A percentile compares a stretch with the other conserved stretches of the same genome.
Conservation (phyloP, 2,329 filamentous ascomycete genomes). For the Didymosphaeria variabile region DNA sequence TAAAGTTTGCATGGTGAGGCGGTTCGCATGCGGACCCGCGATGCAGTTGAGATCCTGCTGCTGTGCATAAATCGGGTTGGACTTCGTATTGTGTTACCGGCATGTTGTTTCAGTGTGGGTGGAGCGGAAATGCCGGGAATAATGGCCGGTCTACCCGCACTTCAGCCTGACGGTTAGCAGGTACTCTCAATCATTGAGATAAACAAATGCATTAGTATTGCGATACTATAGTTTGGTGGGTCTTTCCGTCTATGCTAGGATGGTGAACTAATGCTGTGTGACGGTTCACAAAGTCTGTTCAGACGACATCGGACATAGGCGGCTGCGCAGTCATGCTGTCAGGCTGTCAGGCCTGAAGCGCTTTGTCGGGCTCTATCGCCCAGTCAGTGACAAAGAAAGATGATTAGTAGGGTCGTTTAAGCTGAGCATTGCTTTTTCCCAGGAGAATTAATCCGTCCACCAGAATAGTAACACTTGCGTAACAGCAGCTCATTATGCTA, state of each 20-base stretch:
- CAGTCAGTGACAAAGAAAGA: neutral
- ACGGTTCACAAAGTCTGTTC: conserved; percentile 6
- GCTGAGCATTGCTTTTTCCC: neutral
- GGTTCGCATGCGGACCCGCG: neutral
- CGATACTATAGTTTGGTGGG: neutral
- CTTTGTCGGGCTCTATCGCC: neutral
- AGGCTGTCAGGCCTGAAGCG: neutral
- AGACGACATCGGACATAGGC: neutral
- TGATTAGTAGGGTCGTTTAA: neutral
- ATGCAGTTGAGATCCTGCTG: neutral
- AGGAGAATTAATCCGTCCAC: neutral
- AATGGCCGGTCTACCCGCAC: neutral
- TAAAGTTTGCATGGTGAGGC: conserved; percentile 1
- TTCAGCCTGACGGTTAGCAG: neutral
- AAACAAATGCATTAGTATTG: neutral
- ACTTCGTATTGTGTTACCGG: neutral
- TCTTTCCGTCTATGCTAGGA: neutral
- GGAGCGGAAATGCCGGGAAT: conserved; percentile 3
- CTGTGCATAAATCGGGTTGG: neutral
- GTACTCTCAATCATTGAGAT: neutral
- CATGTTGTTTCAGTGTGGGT: conserved; percentile 7
- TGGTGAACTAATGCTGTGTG: neutral
- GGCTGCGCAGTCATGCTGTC: neutral
- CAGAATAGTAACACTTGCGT: neutral
- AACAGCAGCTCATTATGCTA: neutral